These are phyloP conservation scores for Venturia asperata DNA, from an alignment of 2,329 filamentous ascomycete species.

Conservation along the genomic window DNA sequence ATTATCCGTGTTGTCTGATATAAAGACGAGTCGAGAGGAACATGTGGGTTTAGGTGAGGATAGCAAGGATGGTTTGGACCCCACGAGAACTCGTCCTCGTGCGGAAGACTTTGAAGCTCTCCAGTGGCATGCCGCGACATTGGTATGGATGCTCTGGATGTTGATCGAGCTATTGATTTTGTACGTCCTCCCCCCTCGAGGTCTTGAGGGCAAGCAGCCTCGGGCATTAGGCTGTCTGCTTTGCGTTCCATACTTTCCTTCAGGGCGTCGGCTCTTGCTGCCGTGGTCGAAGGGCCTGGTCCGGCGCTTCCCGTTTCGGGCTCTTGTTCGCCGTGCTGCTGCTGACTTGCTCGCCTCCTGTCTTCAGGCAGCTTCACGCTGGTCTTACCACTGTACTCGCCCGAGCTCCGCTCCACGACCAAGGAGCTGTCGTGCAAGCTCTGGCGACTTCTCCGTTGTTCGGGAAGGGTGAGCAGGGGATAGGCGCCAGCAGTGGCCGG, in stretches of 20 bases:
- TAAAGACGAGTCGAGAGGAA: constrained; percentile 66
- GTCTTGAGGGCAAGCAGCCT: constrained; percentile 13
- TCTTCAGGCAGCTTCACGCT: constrained; percentile 42
- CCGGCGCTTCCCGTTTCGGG: not conserved
- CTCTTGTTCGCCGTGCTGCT: not conserved
- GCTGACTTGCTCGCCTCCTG: constrained; percentile 20
- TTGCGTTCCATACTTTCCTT: constrained; percentile 14
- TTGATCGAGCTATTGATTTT: constrained; percentile 6
- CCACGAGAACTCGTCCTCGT: constrained; percentile 72
- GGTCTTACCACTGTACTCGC: constrained; percentile 43
- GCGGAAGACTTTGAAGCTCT: constrained; percentile 25
- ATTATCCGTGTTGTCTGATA: constrained; percentile 80
- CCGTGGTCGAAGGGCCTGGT: constrained; percentile 16
- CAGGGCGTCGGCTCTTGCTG: constrained; percentile 9
- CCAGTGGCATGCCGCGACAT: constrained; percentile 2
- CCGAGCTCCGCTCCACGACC: constrained; percentile 33
- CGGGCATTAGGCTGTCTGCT: constrained; percentile 2
- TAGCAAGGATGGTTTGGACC: constrained; percentile 90
- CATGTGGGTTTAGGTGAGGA: constrained; percentile 88
- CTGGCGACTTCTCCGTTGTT: constrained; percentile 49
- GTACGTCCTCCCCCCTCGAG: not conserved
- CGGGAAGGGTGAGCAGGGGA: constrained; percentile 50
- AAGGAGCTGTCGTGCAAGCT: constrained; percentile 31
- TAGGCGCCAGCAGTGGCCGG: constrained; percentile 38
- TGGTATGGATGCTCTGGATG: constrained; percentile 16